Evolutionary conservation across 345 rosid genomes (phyloP).

Genomic region (Populus ilicifolia): DNA sequence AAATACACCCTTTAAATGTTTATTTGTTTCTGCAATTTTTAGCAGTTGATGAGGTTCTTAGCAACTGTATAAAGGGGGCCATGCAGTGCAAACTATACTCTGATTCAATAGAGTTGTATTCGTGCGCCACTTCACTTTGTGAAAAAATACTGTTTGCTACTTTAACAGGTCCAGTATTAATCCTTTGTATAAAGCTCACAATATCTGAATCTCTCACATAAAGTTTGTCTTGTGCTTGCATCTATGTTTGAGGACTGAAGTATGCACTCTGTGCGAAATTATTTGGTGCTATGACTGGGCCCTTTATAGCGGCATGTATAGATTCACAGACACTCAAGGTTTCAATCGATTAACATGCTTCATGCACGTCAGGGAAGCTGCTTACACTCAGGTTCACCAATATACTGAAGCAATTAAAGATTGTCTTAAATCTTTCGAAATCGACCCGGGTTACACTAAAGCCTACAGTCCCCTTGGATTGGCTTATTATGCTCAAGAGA

Average conservation of each 20-base stretch:
- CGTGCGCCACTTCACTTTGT: constrained; percentile 63
- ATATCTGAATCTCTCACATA: neutral
- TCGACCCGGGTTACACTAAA: constrained; percentile 74
- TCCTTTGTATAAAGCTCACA: neutral
- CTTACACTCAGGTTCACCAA: constrained; percentile 65
- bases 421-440: constrained; percentile 71
- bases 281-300: neutral
- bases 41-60: too few species aligned
- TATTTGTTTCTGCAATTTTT: neutral
- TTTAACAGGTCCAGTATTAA: constrained; percentile 64
- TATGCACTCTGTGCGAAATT: neutral
- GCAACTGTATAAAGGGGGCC: constrained; percentile 21
- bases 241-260: neutral
- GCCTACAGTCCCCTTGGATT: constrained; percentile 90
- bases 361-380: constrained; percentile 65
- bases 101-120: constrained; percentile 72
- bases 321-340: neutral
- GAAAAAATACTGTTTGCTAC: constrained; percentile 75
- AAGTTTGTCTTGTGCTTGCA: neutral
- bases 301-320: constrained; percentile 11
- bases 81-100: constrained; percentile 64
- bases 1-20: neutral
- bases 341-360: constrained; percentile 13
- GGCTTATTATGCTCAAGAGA: constrained; percentile 76
- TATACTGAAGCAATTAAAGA: constrained; percentile 66